phyloP scores from a whole-genome alignment of 257 asterid species.

The Plantago elongata region DNA sequence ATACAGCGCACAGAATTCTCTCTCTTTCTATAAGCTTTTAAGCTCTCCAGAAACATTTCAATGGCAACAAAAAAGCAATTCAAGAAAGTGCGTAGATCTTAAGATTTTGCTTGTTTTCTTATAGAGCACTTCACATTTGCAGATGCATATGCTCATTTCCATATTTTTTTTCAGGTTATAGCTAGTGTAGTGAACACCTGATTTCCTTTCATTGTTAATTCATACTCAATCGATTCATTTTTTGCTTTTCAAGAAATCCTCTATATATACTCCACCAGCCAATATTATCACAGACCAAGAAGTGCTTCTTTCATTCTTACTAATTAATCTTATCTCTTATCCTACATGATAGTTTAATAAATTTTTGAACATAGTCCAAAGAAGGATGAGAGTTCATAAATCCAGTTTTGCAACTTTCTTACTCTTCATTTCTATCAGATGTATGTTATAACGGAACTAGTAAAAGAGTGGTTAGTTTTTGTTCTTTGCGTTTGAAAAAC shows the following conservation, averaged over 20 bases:
- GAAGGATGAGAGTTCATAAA: neutral
- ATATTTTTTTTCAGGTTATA: too few relatives aligned
- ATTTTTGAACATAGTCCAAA: neutral
- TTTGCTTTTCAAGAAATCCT: neutral
- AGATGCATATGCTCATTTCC: too few relatives aligned
- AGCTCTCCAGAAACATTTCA: too few relatives aligned
- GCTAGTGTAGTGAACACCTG: too few relatives aligned
- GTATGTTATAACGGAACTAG: neutral
- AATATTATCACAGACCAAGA: neutral
- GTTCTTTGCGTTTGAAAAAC: neutral
- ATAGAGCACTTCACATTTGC: too few relatives aligned
- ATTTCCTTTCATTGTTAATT: neutral
- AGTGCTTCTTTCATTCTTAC: neutral
- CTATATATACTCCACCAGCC: neutral
- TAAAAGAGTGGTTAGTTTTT: conserved; percentile 1
- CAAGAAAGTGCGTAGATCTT: too few relatives aligned
- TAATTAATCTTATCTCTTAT: neutral
- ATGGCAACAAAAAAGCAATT: too few relatives aligned
- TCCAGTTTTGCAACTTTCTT: too few relatives aligned
- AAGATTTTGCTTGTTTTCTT: too few relatives aligned
- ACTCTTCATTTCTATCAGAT: neutral
- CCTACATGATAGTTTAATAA: too few relatives aligned
- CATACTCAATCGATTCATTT: neutral
- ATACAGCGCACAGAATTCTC: too few relatives aligned
- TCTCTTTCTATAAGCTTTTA: too few relatives aligned